Evolutionary conservation across 2,329 filamentous ascomycete genomes (phyloP), one percentile per base, ranked within the genome.

Genomic region (Nigrospora sphaerica): DNA sequence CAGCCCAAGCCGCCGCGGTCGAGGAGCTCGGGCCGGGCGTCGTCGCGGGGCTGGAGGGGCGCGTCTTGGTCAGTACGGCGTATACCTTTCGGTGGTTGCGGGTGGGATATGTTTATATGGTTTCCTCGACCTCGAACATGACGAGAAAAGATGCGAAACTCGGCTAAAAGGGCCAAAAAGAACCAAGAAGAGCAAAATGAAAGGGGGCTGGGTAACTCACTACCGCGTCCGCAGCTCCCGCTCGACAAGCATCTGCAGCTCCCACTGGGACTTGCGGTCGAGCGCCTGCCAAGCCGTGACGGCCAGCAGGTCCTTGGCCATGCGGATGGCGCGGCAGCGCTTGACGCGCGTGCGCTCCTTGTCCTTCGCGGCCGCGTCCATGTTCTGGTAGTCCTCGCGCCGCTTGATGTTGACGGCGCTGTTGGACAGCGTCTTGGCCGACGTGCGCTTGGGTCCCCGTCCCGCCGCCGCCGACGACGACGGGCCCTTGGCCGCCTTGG

Each of bases 291-390:
- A 44, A 14, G 33, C 33, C 1, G 42, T 37, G 12, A 2, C 6
- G 14, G 42, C 13, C 0, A 44, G 42, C 5, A n/a, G 11, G 33
- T 44, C 42, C 6, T 23, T 19, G 19, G 42, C 42, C 42, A 44
- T 44, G 32, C 36, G 35, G 42, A 37, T n/a, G 12, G 42, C 33
- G n/a, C 42, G 42, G 42, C 42, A 35, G 33, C 42, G 42, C 42
- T 44, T 44, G 33, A 44, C 42, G 19, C 42, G 42, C 9, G 42
- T 44, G 6, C 42, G 33, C 42, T 44, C 42, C 10, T 33, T 32
- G 14, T 44, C 33, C 33, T 44, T 44, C 14, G 42, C 33, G 14
- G 33, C 42, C 10, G 42, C 4, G 18, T 35, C 32, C 42, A 44
- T 44, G 33, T 37, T 35, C 18, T 32, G 32, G 14, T 44, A 44